Base-by-base conservation (phyloP, 805 yeast genomes). In the Kodamaea lidongshanica region DNA sequence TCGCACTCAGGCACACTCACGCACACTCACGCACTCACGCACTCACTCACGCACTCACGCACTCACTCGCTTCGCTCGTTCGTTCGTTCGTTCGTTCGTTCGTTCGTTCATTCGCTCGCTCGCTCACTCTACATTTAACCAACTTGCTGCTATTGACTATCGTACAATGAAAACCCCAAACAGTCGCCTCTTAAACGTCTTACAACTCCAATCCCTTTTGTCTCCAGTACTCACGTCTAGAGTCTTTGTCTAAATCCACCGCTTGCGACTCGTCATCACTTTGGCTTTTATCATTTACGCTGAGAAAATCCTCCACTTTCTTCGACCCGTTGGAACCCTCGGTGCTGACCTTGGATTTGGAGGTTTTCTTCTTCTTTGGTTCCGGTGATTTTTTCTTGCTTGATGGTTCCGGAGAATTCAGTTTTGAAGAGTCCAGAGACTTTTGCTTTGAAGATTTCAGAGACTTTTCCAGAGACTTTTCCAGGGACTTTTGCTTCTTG, bases 181-280 rank as follows among this genome's bases (percentile, higher is more conserved):
- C n/a, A n/a, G n/a, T n/a, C n/a, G n/a, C n/a, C n/a, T n/a, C n/a
- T n/a, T n/a, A 17, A 23, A 19, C 7, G 12, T 12, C 10, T 25
- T 47, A 47, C 28, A 52, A 43, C 32, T 55, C 67, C 27, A 60
- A 46, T 5, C 69, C 70, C 42, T 64, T 64, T 43, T 56, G 66
- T 12, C 42, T 42, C 70, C 70, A 64, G 42, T 50, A 64, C 27
- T 60, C 64, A 21, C 70, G 41, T 34, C 48, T 56, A 7, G 41
- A 40, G 16, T 52, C 62, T 32, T 60, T 61, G 32, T 60, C 60
- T 28, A 61, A 41, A 16, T 39, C n/a, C n/a, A n/a, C n/a, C 38
- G 6, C 44, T 30, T 8, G 17, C 20, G 8, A 8, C 20, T 19
- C 25, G 14, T 16, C 25, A 8, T 25, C 28, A 5, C 6, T 15